A percentile compares a stretch with the other conserved stretches of the same genome.
phyloP scores from a whole-genome alignment of 2,329 filamentous ascomycete genomes.

The Zymoseptoria tritici region DNA sequence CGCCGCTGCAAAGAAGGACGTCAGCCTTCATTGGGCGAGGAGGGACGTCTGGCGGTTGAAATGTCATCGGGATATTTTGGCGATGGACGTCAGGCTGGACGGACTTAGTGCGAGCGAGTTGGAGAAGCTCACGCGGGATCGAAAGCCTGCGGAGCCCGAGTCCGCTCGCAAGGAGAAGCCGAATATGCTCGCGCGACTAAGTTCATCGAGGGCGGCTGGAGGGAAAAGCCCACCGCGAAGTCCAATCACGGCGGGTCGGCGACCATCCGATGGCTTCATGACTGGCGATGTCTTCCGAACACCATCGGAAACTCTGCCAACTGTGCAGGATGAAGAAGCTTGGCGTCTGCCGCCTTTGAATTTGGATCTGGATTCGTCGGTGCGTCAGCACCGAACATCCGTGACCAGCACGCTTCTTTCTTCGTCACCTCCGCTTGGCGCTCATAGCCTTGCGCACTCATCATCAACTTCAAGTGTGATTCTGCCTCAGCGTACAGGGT shows the following conservation, averaged over 20 bases:
- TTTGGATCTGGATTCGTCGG: constrained; percentile 20
- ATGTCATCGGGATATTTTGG: constrained; percentile 82
- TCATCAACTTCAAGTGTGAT: constrained; percentile 25
- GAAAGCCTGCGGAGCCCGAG: constrained; percentile 10
- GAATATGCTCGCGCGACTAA: constrained; percentile 19
- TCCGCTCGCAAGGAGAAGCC: constrained; percentile 21
- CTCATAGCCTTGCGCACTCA: constrained; percentile 22
- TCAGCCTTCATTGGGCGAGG: constrained; percentile 87
- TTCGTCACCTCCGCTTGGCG: constrained; percentile 16
- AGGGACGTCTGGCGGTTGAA: constrained; percentile 88
- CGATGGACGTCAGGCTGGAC: constrained; percentile 80
- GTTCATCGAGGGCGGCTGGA: constrained; percentile 6
- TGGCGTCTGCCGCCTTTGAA: constrained; percentile 31
- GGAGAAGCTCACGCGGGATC: constrained; percentile 11
- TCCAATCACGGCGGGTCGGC: constrained; percentile 17
- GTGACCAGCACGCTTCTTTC: constrained; percentile 25
- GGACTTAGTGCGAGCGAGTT: constrained; percentile 22
- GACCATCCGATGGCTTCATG: constrained; percentile 30
- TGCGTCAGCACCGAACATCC: constrained; percentile 28
- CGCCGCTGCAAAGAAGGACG: constrained; percentile 74
- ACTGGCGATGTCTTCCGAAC: constrained; percentile 38
- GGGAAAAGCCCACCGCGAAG: constrained; percentile 22
- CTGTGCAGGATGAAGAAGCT: constrained; percentile 12
- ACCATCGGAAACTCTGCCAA: constrained; percentile 35
- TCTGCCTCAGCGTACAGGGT: constrained; percentile 17